Evolutionary conservation across 2,329 filamentous ascomycete species (phyloP).

Genomic region (Aspergillus uvarum): DNA sequence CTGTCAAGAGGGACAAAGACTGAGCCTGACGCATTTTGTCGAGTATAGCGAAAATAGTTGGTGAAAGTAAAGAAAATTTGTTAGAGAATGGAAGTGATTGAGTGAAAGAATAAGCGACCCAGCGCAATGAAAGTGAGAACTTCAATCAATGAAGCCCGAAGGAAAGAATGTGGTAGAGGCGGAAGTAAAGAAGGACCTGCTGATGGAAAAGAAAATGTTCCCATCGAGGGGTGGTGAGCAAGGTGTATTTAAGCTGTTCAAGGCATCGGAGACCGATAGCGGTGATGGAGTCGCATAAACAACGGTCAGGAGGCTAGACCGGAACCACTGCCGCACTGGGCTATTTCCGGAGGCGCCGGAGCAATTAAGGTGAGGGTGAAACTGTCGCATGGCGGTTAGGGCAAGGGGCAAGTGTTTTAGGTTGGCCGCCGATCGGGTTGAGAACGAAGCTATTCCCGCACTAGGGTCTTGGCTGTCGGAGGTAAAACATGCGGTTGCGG

Average conservation of each 20-base stretch:
- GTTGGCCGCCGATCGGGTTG: conserved; percentile 3
- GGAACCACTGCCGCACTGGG: background rate
- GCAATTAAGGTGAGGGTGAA: conserved; percentile 8
- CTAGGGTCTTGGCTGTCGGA: conserved; percentile 8
- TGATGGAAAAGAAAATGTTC: background rate
- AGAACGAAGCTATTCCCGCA: background rate
- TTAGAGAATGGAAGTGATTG: background rate
- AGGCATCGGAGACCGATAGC: background rate
- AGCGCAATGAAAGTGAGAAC: conserved; percentile 12
- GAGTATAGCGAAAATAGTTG: background rate
- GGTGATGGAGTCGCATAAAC: background rate
- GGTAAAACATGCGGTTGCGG: background rate
- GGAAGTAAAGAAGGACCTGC: background rate
- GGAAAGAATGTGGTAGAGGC: background rate
- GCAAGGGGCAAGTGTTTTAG: conserved; percentile 7
- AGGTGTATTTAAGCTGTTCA: background rate
- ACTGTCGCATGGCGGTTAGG: conserved; percentile 1
- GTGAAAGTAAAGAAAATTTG: conserved; percentile 2
- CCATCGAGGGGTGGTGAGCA: background rate
- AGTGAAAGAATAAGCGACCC: conserved; percentile 8
- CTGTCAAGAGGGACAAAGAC: conserved; percentile 25
- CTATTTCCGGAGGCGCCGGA: background rate
- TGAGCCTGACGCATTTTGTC: conserved; percentile 14
- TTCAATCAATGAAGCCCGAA: conserved; percentile 13
- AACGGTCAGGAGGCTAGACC: conserved; percentile 3